Evolutionary conservation across 2,329 filamentous ascomycete species (phyloP), one percentile per base, ranked within the genome.

Genomic region (Pestalotiopsis sp.): DNA sequence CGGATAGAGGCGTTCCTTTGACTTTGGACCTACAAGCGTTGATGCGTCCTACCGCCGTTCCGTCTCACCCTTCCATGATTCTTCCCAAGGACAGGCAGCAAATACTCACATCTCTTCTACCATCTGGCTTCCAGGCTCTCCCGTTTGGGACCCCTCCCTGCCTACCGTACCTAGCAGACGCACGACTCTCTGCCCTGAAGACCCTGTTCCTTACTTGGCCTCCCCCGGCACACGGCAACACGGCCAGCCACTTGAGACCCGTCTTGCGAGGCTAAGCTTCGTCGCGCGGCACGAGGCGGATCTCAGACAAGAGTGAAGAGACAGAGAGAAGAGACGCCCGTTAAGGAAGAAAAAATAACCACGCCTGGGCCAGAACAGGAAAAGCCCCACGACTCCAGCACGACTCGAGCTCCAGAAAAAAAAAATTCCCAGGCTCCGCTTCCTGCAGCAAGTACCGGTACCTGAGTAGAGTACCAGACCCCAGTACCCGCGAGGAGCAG

Each of bases 401-500:
- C 57, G 59, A 62, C 59, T 36, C 38, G 23, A 64, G 61, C 61
- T 49, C 61, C 61, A 58, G 56, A 20, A 58, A 27, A 58, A n/a
- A 49, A 20, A 36, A 36, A 13, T 23, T 20, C 7, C 7, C 13
- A 31, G 59, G 59, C 25, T 36, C 59, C 59, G 59, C 59, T 62
- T 52, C 45, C 17, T n/a, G 14, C 17, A 17, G 59, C 14, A 39
- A 64, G 61, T 64, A 64, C 61, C 61, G 23, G 61, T 64, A 64
- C 61, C 61, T 41, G 61, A 11, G 12, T n/a, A 25, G 27, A 27
- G 57, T 36, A 59, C 9, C 56, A 58, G 56, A 25, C 25, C 31
- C 31, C 31, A 31, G 31, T 31, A 31, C 31, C 31, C 31, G 31
- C 31, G 31, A 36, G 31, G 31, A 36, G 31, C 31, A 36, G 31